Evolutionary conservation across 1,139 yeast genomes (phyloP).

Genomic region (Pichiaceae sp.): DNA sequence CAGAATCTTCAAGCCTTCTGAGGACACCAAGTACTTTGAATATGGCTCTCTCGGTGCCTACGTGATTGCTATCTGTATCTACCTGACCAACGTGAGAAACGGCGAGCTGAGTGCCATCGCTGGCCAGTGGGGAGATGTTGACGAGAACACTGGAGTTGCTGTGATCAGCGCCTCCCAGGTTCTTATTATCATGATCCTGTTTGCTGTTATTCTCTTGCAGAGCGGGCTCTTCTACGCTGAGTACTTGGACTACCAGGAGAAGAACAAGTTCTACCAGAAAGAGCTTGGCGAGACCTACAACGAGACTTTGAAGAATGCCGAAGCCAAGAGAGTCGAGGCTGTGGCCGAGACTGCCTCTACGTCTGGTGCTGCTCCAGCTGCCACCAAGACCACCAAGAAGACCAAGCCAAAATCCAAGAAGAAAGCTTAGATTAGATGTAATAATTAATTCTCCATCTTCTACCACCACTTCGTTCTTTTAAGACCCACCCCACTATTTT

Average conservation of each 20-base stretch:
- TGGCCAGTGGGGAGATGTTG: conserved; percentile 92
- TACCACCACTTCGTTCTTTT: too few species aligned
- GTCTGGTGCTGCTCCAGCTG: conserved; percentile 4
- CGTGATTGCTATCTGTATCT: conserved; percentile 67
- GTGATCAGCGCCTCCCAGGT: conserved; percentile 88
- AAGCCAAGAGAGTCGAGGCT: conserved; percentile 11
- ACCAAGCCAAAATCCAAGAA: conserved; percentile 2
- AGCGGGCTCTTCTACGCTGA: conserved; percentile 87
- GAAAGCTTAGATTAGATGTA: background rate
- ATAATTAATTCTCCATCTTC: background rate
- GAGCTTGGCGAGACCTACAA: conserved; percentile 12
- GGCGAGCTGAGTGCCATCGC: conserved; percentile 65
- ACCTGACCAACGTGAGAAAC: conserved; percentile 76
- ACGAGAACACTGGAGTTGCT: conserved; percentile 74
- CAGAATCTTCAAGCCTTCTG: conserved; percentile 78
- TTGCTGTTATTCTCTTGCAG: conserved; percentile 78
- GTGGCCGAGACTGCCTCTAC: conserved; percentile 1
- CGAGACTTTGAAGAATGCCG: conserved; percentile 16
- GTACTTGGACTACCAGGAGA: conserved; percentile 56
- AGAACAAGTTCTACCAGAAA: conserved; percentile 35
- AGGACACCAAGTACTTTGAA: conserved; percentile 79
- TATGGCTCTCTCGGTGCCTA: conserved; percentile 73
- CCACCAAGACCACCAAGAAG: conserved; percentile 6
- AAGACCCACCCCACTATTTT: too few species aligned
- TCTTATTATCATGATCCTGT: conserved; percentile 60